Base-by-base conservation (phyloP, 805 yeast species). In the Hanseniaspora taiwanica region DNA sequence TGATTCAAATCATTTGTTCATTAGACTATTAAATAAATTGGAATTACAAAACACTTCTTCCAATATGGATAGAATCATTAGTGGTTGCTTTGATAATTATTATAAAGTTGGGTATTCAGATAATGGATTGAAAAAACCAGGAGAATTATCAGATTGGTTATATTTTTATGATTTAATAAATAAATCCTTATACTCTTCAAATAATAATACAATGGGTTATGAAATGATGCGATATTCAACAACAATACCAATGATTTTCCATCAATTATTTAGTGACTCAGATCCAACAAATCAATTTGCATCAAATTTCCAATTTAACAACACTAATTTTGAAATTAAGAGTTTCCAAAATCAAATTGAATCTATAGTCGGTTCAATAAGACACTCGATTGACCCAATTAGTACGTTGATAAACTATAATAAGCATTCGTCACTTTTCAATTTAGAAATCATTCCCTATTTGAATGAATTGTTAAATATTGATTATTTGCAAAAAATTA, bases 111-210 rank as follows among this genome's bases (percentile, higher is more conserved):
- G 73, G 23, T 76, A 76, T 51, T 66, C 78, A 34, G 94, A 83
- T 47, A 78, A 73, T 40, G 64, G 75, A 36, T 58, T 83, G 21
- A 47, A 48, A 7, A 78, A 78, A 47, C 81, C 93, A 0, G 57
- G 71, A 12, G 62, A 57, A 20, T 61, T 85, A 7, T 71, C 81
- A 33, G 91, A 83, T 46, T 87, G 94, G 94, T 53, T 82, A 21
- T 70, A 60, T 47, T 82, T 81, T 53, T 72, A 77, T 46, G 96
- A 87, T 54, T 37, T 60, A n/a, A 57, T 79, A 54, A 56, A 58
- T 10, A 60, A 60, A 34, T 61, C 64, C 1, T 63, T 63, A 37
- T 33, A 33, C 13, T 19, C 29, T 49, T 9, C 24, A 40, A 35
- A 66, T 53, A 27, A 60, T 61, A 40, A 70, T n/a, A n/a, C n/a